Evolutionary conservation across 208 protist genomes (phyloP), one percentile per base, ranked within the genome.

Genomic region (Leishmania gerbilli): DNA sequence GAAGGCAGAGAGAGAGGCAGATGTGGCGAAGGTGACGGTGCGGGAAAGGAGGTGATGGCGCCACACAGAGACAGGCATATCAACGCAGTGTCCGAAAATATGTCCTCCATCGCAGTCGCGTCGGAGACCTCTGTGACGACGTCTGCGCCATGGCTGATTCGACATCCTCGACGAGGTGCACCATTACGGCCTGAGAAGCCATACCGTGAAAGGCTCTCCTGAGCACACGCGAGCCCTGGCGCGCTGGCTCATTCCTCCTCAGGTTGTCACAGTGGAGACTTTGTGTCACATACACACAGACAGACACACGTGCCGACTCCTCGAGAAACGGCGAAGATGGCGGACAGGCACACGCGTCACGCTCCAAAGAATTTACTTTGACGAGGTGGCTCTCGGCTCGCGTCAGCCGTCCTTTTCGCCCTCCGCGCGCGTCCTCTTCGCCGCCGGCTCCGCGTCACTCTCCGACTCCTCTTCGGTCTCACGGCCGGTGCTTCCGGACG

Each of bases 351-450:
- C 42, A n/a, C 11, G 42, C 51, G 45, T 34, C 37, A 51, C 21
- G 45, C 27, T 9, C 21, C 45, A 8, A 55, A 11, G 13, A 13
- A 51, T 7, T 31, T 13, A 51, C 8, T 45, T 15, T 40, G 42
- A 6, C 55, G 11, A 53, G 24, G 47, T 11, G 2, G 24, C 2
- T 55, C 21, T 3, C 11, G 40, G 51, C 45, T 51, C 17, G 7
- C 13, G 3, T 62, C 34, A 62, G 53, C 6, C 40, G 3, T 17
- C 45, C 7, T 62, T 76, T 8, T 62, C 49, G 13, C 71, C 62
- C 51, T 89, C 86, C 6, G 75, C 67, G 40, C 86, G 83, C 55
- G 37, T 37, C n/a, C 79, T 80, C 67, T 90, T 90, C 17, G n/a
- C 21, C 7, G 79, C 74, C 8, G 87, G 76, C 79, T 75, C 83